These are phyloP conservation scores for Triticum turgidum DNA, from an alignment of 176 grass and related monocot genomes.

Conservation along the genomic window DNA sequence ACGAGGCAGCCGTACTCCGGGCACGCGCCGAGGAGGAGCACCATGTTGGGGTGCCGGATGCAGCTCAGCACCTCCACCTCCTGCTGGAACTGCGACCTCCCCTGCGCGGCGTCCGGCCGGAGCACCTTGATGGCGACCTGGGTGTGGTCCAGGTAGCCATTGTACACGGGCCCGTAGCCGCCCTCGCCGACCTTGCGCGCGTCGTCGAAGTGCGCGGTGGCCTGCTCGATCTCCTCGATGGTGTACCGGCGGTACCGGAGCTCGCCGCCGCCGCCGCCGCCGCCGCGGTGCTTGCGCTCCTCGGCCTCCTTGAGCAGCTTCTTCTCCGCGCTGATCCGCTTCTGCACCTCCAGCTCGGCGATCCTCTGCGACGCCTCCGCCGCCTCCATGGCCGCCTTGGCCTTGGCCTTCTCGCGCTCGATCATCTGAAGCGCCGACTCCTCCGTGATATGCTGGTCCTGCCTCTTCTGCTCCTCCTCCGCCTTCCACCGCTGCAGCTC, in stretches of 20 bases:
- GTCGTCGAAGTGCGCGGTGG: conserved; percentile 57
- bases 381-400: conserved; percentile 64
- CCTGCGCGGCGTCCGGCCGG: conserved; percentile 88
- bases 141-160: conserved; percentile 80
- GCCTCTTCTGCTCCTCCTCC: conserved; percentile 59
- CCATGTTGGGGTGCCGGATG: conserved; percentile 96
- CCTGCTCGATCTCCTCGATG: conserved; percentile 89
- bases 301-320: conserved; percentile 63
- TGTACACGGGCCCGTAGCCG: conserved; percentile 89
- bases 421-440: conserved; percentile 62
- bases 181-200: conserved; percentile 84
- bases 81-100: conserved; percentile 85
- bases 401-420: conserved; percentile 66
- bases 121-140: conserved; percentile 87
- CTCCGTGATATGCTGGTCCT: conserved; percentile 50
- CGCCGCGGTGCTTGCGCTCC: conserved; percentile 50
- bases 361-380: conserved; percentile 61
- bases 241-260: conserved; percentile 65
- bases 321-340: conserved; percentile 65
- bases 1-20: conserved; percentile 91
- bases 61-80: conserved; percentile 95
- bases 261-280: conserved; percentile 18
- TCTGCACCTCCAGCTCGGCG: conserved; percentile 79
- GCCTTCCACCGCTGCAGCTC: conserved; percentile 76
- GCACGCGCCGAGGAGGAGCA: conserved; percentile 88